A percentile compares a stretch with the other conserved stretches of the same genome.
phyloP scores from a whole-genome alignment of 768 basidiomycete genomes.

The Agaricus blazei region DNA sequence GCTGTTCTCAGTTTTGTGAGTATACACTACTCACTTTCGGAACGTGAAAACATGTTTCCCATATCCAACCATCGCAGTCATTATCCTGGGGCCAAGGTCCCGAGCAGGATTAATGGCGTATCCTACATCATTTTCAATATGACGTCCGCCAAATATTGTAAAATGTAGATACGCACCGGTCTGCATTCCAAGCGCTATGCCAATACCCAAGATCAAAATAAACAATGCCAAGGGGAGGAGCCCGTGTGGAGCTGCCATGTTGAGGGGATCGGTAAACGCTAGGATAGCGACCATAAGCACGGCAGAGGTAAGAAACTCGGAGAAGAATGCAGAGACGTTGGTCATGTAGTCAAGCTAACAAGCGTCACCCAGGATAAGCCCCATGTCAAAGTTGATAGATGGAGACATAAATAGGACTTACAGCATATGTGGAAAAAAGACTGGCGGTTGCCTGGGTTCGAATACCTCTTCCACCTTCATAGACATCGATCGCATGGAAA shows the following conservation, averaged over 20 bases:
- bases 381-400: background rate
- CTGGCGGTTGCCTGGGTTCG: slow-evolving; percentile 56
- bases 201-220: slow-evolving; percentile 54
- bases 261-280: slow-evolving; percentile 47
- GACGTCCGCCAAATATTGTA: background rate
- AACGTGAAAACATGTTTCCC: slow-evolving; percentile 46
- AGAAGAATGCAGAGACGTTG: slow-evolving; percentile 34
- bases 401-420: slow-evolving; percentile 22
- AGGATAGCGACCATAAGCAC: slow-evolving; percentile 52
- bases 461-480: slow-evolving; percentile 49
- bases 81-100: slow-evolving; percentile 63
- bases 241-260: slow-evolving; percentile 41
- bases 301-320: slow-evolving; percentile 51
- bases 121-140: slow-evolving; percentile 23
- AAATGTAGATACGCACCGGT: slow-evolving; percentile 32
- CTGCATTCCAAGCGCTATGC: slow-evolving; percentile 53
- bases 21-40: slow-evolving; percentile 29
- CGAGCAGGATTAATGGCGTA: slow-evolving; percentile 69
- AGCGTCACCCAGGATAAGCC: background rate
- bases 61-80: slow-evolving; percentile 74
- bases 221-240: slow-evolving; percentile 54
- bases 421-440: slow-evolving; percentile 60
- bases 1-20: slow-evolving; percentile 3
- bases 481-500: slow-evolving; percentile 59
- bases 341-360: slow-evolving; percentile 34